Percentiles rank a stretch among this genome's conserved stretches.
These are phyloP conservation scores for Plasmodium cynomolgi DNA, from an alignment of 169 alveolate species.

Conservation along the genomic window DNA sequence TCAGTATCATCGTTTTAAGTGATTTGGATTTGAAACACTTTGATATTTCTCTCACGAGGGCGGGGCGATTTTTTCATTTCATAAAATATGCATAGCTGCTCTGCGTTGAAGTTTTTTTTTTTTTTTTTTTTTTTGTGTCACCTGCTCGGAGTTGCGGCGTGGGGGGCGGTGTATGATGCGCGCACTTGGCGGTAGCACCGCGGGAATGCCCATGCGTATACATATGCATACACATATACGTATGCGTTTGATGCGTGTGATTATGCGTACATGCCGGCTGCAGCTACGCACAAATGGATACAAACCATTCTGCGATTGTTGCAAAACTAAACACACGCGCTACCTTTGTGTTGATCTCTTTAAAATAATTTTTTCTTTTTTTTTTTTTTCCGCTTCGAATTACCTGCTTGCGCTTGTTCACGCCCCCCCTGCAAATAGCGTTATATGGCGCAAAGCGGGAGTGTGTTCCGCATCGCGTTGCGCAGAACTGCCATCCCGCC, in stretches of 20 bases:
- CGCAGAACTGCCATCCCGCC: background rate
- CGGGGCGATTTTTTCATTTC: slow-evolving; percentile 70
- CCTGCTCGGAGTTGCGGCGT: background rate
- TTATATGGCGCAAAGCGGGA: background rate
- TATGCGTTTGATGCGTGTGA: background rate
- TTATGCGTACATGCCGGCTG: background rate
- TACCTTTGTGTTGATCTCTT: background rate
- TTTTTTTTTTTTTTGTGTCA: background rate
- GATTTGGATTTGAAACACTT: slow-evolving; percentile 26
- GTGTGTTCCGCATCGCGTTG: background rate
- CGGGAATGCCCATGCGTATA: background rate
- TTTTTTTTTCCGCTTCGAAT: background rate
- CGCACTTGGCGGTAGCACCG: background rate
- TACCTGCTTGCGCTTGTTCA: background rate
- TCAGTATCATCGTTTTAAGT: slow-evolving; percentile 66
- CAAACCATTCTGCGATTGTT: background rate
- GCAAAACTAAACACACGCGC: background rate
- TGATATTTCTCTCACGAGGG: slow-evolving; percentile 54
- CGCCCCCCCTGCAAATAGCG: background rate
- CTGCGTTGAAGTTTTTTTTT: background rate
- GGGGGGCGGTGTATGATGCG: background rate
- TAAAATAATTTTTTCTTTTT: background rate
- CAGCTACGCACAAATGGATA: background rate
- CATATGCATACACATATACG: no score
- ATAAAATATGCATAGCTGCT: slow-evolving; percentile 16